Percentiles rank a stretch among this genome's conserved stretches.
Conservation (phyloP, 768 basidiomycete genomes). For the Russula vinacea region DNA sequence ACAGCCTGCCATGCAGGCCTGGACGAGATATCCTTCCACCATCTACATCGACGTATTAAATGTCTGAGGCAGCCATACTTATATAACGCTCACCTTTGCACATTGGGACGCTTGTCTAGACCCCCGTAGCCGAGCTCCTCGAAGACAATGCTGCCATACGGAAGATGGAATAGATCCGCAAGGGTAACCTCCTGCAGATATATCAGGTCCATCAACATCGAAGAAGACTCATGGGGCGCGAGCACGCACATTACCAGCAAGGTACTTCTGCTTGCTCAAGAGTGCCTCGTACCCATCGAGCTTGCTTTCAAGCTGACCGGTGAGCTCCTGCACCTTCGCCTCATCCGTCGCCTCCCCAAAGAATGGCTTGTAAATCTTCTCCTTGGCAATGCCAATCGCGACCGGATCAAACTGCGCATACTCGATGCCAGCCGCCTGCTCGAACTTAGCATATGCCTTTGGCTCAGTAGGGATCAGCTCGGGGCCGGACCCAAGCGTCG, state of each 20-base stretch:
- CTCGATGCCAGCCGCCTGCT: slow-evolving; percentile 36
- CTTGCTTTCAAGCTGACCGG: not conserved
- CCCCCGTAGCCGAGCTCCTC: not conserved
- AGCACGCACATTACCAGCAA: slow-evolving; percentile 18
- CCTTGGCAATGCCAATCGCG: not conserved
- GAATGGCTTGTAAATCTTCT: not conserved
- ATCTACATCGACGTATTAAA: slow-evolving; percentile 14
- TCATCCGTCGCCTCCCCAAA: not conserved
- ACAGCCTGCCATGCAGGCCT: slow-evolving; percentile 15
- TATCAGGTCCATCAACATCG: not conserved
- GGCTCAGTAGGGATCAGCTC: slow-evolving; percentile 30
- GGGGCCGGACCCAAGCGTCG: slow-evolving; percentile 31
- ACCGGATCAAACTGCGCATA: slow-evolving; percentile 8
- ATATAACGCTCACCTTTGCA: slow-evolving; percentile 1
- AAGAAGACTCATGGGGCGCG: too few relatives aligned
- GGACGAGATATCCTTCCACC: slow-evolving; percentile 19
- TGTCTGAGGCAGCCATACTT: not conserved
- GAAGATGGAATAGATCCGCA: slow-evolving; percentile 20
- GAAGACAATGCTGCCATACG: not conserved
- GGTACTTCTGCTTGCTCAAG: slow-evolving; percentile 22
- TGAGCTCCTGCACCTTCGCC: not conserved
- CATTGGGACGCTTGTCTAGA: slow-evolving; percentile 9
- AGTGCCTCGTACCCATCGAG: slow-evolving; percentile 15
- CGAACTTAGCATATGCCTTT: slow-evolving; percentile 31
- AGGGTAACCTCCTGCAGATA: slow-evolving; percentile 11